phyloP scores from a whole-genome alignment of 2,329 filamentous ascomycete species.

The Pyrenochaeta sp. region DNA sequence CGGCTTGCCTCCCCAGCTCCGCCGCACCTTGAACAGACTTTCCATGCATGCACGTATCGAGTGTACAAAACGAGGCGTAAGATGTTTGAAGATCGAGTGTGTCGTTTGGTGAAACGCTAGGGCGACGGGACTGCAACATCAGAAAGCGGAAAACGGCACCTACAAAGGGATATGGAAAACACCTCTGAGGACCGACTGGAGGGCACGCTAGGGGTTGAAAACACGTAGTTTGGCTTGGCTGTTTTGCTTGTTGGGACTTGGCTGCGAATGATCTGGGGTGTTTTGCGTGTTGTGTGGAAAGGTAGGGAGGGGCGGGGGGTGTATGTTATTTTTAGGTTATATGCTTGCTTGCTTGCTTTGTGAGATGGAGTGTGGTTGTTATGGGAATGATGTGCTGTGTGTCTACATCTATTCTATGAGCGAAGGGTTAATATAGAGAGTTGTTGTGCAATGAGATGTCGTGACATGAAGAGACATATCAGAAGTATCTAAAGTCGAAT shows the following conservation, averaged over 20 bases:
- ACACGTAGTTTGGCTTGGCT: conserved; percentile 18
- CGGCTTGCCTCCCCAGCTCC: background rate
- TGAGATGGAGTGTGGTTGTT: too few relatives aligned
- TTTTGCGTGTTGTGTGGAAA: conserved; percentile 15
- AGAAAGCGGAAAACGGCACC: too few relatives aligned
- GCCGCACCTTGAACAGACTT: conserved; percentile 3
- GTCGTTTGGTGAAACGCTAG: conserved; percentile 37
- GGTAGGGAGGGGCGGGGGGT: conserved; percentile 24
- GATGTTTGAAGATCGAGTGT: conserved; percentile 30
- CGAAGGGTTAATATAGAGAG: too few relatives aligned
- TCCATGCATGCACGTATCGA: background rate
- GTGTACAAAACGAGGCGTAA: conserved; percentile 12
- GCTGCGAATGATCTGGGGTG: conserved; percentile 31
- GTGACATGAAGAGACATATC: background rate
- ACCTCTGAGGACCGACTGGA: background rate
- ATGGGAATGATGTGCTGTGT: too few relatives aligned
- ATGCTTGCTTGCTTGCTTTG: too few relatives aligned
- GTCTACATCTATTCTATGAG: too few relatives aligned
- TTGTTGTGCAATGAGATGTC: too few relatives aligned
- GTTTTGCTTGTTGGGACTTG: conserved; percentile 37
- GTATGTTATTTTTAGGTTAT: conserved; percentile 1
- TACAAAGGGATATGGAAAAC: background rate
- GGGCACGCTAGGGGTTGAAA: conserved; percentile 8
- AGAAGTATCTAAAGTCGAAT: background rate
- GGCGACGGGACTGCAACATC: conserved; percentile 28